A percentile compares a stretch with the other conserved stretches of the same genome.
Conservation (phyloP, 192 early-diverging fungal species). For the Umbelopsis ramanniana region DNA sequence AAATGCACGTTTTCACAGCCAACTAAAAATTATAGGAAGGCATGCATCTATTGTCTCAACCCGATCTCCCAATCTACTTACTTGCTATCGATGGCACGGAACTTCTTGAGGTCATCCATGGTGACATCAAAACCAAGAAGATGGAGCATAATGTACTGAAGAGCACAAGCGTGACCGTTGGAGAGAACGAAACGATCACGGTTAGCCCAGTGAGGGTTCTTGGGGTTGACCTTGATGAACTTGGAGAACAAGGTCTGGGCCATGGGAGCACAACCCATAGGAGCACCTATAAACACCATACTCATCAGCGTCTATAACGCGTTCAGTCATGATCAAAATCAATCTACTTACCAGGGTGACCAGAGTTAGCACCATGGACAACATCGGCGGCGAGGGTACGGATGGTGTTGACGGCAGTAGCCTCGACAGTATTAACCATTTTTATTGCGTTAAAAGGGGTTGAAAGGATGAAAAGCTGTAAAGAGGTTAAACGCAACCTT, state of each 20-base stretch:
- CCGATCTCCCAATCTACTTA: slow-evolving; percentile 43
- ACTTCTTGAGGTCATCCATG: slow-evolving; percentile 90
- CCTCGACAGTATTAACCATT: slow-evolving; percentile 53
- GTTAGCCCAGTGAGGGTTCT: slow-evolving; percentile 90
- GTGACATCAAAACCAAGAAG: slow-evolving; percentile 85
- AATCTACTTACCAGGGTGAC: slow-evolving; percentile 76
- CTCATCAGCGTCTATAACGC: slow-evolving; percentile 22
- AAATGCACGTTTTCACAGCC: not conserved
- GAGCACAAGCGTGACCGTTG: slow-evolving; percentile 95
- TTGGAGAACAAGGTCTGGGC: slow-evolving; percentile 87
- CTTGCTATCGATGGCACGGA: slow-evolving; percentile 83
- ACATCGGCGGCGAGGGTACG: slow-evolving; percentile 88
- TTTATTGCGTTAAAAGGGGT: slow-evolving; percentile 21
- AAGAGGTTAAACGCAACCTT: not conserved
- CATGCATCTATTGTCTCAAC: too few relatives aligned
- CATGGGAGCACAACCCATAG: slow-evolving; percentile 98
- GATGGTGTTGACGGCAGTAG: slow-evolving; percentile 83
- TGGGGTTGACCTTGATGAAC: slow-evolving; percentile 84
- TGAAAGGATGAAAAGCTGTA: slow-evolving; percentile 13
- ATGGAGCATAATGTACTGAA: slow-evolving; percentile 92
- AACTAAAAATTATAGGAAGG: slow-evolving; percentile 11
- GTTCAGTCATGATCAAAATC: not conserved
- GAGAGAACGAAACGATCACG: slow-evolving; percentile 98
- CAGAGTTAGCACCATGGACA: slow-evolving; percentile 87
- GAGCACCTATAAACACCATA: slow-evolving; percentile 62